Percentiles rank a stretch among this genome's conserved stretches.
phyloP scores from a whole-genome alignment of 2,329 filamentous ascomycete species.

The Mariannaea elegans region DNA sequence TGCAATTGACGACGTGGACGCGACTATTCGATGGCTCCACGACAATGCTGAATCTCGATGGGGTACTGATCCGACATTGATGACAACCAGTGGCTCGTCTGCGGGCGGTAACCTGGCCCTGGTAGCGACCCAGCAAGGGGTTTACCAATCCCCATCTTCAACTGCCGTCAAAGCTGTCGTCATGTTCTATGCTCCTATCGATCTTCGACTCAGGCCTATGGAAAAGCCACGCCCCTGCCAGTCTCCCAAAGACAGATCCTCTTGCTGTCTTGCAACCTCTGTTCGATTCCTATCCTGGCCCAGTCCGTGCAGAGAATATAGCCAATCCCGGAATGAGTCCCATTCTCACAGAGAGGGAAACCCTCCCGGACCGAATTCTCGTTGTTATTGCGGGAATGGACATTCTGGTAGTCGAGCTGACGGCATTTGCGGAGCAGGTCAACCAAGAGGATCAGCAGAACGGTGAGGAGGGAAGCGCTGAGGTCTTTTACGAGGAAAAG shows the following conservation, averaged over 20 bases:
- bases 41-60: constrained; percentile 47
- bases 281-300: constrained; percentile 54
- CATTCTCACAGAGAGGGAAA: constrained; percentile 44
- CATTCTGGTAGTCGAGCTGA: constrained; percentile 52
- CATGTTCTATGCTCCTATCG: constrained; percentile 51
- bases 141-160: constrained; percentile 31
- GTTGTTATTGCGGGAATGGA: constrained; percentile 52
- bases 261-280: constrained; percentile 49
- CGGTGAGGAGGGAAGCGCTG: constrained; percentile 28
- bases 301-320: constrained; percentile 37
- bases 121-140: constrained; percentile 39
- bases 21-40: constrained; percentile 51
- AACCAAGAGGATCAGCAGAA: constrained; percentile 34
- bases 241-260: constrained; percentile 49
- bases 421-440: constrained; percentile 47
- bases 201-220: constrained; percentile 49
- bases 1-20: constrained; percentile 57
- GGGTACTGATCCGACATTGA: constrained; percentile 48
- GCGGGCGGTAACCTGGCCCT: constrained; percentile 56
- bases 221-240: constrained; percentile 49
- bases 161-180: constrained; percentile 49
- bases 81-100: constrained; percentile 56
- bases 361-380: constrained; percentile 49
- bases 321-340: constrained; percentile 49
- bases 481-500: constrained; percentile 34